phyloP scores from a whole-genome alignment of 345 rosid species.

The Gossypium rotundifolium region DNA sequence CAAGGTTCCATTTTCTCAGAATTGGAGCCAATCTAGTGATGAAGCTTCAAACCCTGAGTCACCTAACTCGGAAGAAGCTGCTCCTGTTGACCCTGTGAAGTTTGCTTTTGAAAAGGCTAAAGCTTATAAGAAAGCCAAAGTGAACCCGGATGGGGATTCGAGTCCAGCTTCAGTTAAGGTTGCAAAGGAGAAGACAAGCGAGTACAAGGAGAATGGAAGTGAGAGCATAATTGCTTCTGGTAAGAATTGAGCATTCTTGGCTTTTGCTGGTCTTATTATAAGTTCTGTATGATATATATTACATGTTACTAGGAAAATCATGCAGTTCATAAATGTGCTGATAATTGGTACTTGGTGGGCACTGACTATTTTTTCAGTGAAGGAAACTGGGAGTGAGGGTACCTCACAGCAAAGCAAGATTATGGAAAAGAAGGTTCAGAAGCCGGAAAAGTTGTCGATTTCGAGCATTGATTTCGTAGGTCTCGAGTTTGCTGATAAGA shows the following conservation, averaged over 20 bases:
- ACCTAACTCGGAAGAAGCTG: constrained; percentile 12
- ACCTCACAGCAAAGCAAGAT: constrained; percentile 19
- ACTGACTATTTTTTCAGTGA: constrained; percentile 30
- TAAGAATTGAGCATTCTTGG: not conserved
- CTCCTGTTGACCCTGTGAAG: constrained; percentile 47
- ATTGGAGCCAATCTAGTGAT: constrained; percentile 21
- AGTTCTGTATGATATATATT: not conserved
- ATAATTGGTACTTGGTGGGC: constrained; percentile 12
- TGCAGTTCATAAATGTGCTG: constrained; percentile 8
- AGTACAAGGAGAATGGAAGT: constrained; percentile 26
- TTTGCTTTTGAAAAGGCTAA: constrained; percentile 68
- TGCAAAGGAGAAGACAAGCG: constrained; percentile 38
- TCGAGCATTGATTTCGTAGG: constrained; percentile 77
- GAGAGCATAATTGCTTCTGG: constrained; percentile 25
- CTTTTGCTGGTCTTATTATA: not conserved
- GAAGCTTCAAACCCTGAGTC: constrained; percentile 22
- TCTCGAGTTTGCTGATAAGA: constrained; percentile 79
- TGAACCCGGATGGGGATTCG: constrained; percentile 13
- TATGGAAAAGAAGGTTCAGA: constrained; percentile 22
- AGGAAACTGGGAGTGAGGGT: constrained; percentile 23
- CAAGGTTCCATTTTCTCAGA: constrained; percentile 26
- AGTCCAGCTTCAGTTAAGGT: constrained; percentile 29
- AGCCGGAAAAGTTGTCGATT: constrained; percentile 40
- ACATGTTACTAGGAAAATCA: not conserved
- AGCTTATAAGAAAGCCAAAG: constrained; percentile 37